Base-by-base conservation (phyloP, 768 basidiomycete species). In the Suillus ampliporus region DNA sequence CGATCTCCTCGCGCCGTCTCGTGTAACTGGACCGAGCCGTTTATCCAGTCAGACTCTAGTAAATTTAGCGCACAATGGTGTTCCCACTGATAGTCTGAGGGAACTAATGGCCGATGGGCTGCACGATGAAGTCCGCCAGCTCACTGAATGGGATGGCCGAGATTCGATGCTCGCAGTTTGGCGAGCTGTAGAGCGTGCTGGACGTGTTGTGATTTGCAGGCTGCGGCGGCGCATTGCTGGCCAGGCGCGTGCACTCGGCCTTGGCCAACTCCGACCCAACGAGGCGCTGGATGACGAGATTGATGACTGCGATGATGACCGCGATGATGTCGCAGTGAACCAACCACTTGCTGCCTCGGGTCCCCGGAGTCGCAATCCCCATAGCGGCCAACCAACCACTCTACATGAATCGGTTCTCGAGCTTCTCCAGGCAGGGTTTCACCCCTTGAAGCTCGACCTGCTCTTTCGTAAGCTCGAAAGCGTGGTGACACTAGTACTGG, bases 341-440 rank as follows among this genome's bases (percentile, higher is more conserved):
- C 50, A 34, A 31, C 19, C 50, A 51, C 28, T 1, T 10, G 67
- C 68, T 50, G 51, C 53, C n/a, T 0, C 21, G 28, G 44, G 15
- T 28, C 17, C 41, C 31, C 46, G 38, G 26, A 48, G 61, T 11
- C 68, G 67, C 21, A 64, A 64, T 14, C 53, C 37, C 10, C 57
- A 31, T 17, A 71, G 74, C 58, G 75, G 72, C 0, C 62, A 72
- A 4, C 75, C 77, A 40, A 13, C 68, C 0, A 64, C 61, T 1
- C 60, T 78, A 0, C 64, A 76, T 62, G 89, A 90, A 70, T 62
- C 63, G 1, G 77, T 82, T 0, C n/a, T 89, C 15, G 87, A 88
- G 57, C 69, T 91, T 1, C 65, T 93, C 1, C 86, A 89, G 61
- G 81, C 89, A 2, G 91, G 90, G 0, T 93, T 92, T 62, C 73